phyloP scores from a whole-genome alignment of 148 eudicot species.

The Euryodendron excelsum region DNA sequence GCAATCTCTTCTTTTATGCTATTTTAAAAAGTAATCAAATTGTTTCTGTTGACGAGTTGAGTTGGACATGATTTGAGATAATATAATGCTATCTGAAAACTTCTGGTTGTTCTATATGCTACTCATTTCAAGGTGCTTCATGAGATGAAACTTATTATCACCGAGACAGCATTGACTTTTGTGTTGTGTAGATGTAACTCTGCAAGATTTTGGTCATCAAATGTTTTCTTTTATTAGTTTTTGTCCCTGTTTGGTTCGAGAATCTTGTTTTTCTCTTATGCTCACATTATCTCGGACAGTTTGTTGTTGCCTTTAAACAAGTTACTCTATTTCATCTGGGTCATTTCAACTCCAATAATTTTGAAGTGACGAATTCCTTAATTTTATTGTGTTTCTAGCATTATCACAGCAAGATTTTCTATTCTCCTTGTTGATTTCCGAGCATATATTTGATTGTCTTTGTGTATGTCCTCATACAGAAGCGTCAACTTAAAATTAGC shows the following conservation, averaged over 20 bases:
- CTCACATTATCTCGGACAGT: neutral
- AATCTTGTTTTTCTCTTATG: neutral
- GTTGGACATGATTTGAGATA: neutral
- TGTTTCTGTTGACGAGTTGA: neutral
- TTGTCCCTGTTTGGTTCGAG: neutral
- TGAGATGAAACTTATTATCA: neutral
- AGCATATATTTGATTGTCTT: neutral
- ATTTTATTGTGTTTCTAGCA: neutral
- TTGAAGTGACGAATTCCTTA: neutral
- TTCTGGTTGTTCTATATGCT: neutral
- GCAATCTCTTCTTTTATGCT: constrained; percentile 17
- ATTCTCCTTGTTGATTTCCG: neutral
- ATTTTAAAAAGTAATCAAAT: neutral
- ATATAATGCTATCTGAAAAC: neutral
- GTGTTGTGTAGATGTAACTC: neutral
- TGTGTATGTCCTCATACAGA: neutral
- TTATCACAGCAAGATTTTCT: neutral
- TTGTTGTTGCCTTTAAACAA: neutral
- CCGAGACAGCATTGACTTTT: neutral
- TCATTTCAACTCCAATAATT: neutral
- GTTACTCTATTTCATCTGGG: too few species aligned
- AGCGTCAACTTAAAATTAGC: neutral
- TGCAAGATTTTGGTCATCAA: neutral
- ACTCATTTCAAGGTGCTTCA: neutral
- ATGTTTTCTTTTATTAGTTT: neutral